Evolutionary conservation across 2,329 filamentous ascomycete genomes (phyloP), one percentile per base, ranked within the genome.

Genomic region (Seiridium cupressi): DNA sequence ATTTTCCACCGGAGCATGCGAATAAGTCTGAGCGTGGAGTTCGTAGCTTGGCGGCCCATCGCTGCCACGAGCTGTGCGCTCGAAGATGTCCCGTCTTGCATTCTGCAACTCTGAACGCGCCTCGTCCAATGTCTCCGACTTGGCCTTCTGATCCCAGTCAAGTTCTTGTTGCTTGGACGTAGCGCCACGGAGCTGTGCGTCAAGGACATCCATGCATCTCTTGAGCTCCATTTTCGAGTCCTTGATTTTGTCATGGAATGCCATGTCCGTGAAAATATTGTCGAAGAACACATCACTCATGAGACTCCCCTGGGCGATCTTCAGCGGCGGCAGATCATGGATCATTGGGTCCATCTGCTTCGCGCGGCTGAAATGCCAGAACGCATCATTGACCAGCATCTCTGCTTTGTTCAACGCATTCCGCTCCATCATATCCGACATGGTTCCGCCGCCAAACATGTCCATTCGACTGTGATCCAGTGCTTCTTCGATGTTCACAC

Each of bases 201-300:
- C 61, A 18, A 81, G 55, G 4, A 66, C 72, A 0, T 68, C 61
- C 26, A 69, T 65, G 46, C 77, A 76, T 49, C 72, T 66, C 6
- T 74, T 64, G 2, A 77, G 71, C 61, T 79, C 73, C 34, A 57
- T 58, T 46, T 74, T 71, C 3, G 76, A 79, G 13, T 73, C 67
- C 65, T 81, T 78, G 61, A 86, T 81, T 68, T 82, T 77, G 10
- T 81, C 74, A 62, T 81, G 81, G 68, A 84, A 83, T 3, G 75
- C 74, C 73, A 81, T 77, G 60, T 85, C 82, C 7, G 75, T 77
- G 65, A 82, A 81, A 60, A 84, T 77, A 55, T 83, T 84, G 65
- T 85, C 80, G 64, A 84, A 84, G n/a, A 84, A 73, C 2, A 85
- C 73, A 61, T 85, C 81, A 6, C 73, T 74, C 68, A 84, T 75